Evolutionary conservation across 164 flowering plant genomes (phyloP), one percentile per base, ranked within the genome.

Genomic region (Sedum album): DNA sequence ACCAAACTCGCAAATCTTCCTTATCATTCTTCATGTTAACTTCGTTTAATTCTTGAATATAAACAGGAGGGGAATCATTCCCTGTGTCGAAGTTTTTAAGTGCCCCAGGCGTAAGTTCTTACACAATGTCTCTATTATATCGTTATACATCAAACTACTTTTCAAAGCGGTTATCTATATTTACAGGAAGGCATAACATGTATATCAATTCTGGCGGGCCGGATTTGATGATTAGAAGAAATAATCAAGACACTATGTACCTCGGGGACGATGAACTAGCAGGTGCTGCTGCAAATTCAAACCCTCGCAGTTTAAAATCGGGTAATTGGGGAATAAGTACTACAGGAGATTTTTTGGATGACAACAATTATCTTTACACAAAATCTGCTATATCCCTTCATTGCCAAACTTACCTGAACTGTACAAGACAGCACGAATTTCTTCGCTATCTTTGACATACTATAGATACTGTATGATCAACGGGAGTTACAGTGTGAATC

Each of bases 151-250:
- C 26, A 51, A 5, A 51, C 57, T 51, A 26, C 26, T 51, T 51
- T 0, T 20, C 68, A 7, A 61, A 4, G 11, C 26, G 69, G 35
- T 67, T 60, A n/a, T 53, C 33, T 62, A 6, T 69, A 3, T 25
- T 71, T 60, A 53, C 84, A 91, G 93, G 80, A 66, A 68, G 63
- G 26, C 79, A 72, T 66, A 83, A 84, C 28, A 71, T 85, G 51
- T 74, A 81, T 77, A 81, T 90, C 42, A 92, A 92, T 75, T 85
- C 88, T 77, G 98, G 98, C 60, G 98, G 98, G 72, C 36, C 66
- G 21, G 82, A 6, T 51, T 9, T 51, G 26, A 21, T 80, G 1
- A 14, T 75, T 48, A 71, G 75, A 48, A 81, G 77, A 61, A 69
- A 44, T 39, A 72, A 64, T 41, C 48, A 55, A 6, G 36, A 73